Conservation (phyloP, 2,329 filamentous ascomycete genomes). For the Hawksworthiomyces lignivorus region DNA sequence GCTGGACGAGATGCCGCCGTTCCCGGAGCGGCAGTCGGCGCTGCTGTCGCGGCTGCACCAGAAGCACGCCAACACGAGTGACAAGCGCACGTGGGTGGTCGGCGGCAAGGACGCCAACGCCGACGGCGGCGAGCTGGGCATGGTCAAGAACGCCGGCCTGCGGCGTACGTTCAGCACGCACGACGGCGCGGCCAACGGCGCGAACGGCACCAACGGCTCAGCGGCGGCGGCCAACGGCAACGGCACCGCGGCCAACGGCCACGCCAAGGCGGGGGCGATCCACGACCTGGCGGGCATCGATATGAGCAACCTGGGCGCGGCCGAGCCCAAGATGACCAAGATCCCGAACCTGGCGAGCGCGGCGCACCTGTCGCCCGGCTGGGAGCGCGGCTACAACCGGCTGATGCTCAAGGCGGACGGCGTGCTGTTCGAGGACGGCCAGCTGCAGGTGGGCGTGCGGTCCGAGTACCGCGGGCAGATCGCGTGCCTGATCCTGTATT, state of each 20-base stretch:
- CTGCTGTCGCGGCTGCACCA: slow-evolving; percentile 87
- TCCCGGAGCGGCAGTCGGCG: slow-evolving; percentile 88
- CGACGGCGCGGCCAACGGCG: slow-evolving; percentile 40
- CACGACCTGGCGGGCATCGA: slow-evolving; percentile 77
- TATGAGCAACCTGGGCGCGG: slow-evolving; percentile 54
- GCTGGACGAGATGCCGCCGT: slow-evolving; percentile 98
- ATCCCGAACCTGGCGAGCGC: slow-evolving; percentile 83
- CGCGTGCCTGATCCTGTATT: slow-evolving; percentile 92
- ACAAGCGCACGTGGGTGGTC: slow-evolving; percentile 97
- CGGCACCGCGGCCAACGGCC: slow-evolving; percentile 2
- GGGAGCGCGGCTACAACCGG: slow-evolving; percentile 83
- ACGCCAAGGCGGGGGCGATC: slow-evolving; percentile 39
- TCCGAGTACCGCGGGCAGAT: slow-evolving; percentile 95
- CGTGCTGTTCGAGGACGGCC: slow-evolving; percentile 87
- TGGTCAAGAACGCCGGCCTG: slow-evolving; percentile 73
- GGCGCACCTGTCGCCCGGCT: slow-evolving; percentile 86
- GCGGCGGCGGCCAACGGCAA: slow-evolving; percentile 31
- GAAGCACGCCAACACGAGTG: slow-evolving; percentile 85
- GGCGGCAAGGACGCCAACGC: slow-evolving; percentile 90
- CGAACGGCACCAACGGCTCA: slow-evolving; percentile 33
- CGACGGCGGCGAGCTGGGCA: slow-evolving; percentile 68
- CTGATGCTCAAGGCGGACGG: slow-evolving; percentile 76
- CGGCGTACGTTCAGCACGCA: slow-evolving; percentile 72
- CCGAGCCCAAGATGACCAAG: slow-evolving; percentile 51
- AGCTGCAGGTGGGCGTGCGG: slow-evolving; percentile 84